Evolutionary conservation across 2,329 filamentous ascomycete genomes (phyloP).

Genomic region (Hirsutella rhossiliensis): DNA sequence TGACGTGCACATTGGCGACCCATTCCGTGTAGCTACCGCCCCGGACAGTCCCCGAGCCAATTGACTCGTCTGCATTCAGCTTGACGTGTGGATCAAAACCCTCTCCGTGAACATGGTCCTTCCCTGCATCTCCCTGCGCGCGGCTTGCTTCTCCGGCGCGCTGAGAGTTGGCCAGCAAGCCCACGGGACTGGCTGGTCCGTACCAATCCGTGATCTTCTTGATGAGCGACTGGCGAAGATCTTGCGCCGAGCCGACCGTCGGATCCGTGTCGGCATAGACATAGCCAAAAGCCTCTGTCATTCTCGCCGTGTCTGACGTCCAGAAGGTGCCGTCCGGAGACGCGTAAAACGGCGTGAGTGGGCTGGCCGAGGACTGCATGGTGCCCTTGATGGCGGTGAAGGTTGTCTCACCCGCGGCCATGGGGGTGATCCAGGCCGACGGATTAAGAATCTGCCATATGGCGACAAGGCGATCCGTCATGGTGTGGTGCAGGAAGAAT

Average conservation of each 20-base stretch:
- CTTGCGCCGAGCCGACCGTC: conserved; percentile 10
- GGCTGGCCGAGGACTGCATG: conserved; percentile 40
- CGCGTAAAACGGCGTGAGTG: conserved; percentile 56
- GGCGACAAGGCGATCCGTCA: conserved; percentile 62
- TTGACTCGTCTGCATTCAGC: conserved; percentile 9
- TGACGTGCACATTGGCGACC: conserved; percentile 52
- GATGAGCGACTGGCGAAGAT: conserved; percentile 20
- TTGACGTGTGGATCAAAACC: conserved; percentile 13
- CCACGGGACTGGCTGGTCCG: conserved; percentile 17
- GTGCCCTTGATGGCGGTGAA: conserved; percentile 47
- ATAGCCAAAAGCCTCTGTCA: conserved; percentile 55
- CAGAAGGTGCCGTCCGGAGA: conserved; percentile 48
- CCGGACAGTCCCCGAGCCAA: conserved; percentile 18
- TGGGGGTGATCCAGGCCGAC: conserved; percentile 49
- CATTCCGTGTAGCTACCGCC: conserved; percentile 46
- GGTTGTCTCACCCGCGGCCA: conserved; percentile 40
- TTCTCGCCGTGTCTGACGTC: conserved; percentile 50
- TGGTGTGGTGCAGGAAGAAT: conserved; percentile 67
- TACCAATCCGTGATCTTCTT: conserved; percentile 40
- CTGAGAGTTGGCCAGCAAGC: conserved; percentile 6
- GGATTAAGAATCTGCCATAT: conserved; percentile 70
- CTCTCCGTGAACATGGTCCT: not conserved
- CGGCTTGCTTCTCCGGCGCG: not conserved
- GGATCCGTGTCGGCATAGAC: conserved; percentile 53
- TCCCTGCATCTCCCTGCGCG: not conserved